Percentiles rank a stretch among this genome's conserved stretches.
phyloP scores from a whole-genome alignment of 345 rosid species.

The Eucalyptus cloeziana region DNA sequence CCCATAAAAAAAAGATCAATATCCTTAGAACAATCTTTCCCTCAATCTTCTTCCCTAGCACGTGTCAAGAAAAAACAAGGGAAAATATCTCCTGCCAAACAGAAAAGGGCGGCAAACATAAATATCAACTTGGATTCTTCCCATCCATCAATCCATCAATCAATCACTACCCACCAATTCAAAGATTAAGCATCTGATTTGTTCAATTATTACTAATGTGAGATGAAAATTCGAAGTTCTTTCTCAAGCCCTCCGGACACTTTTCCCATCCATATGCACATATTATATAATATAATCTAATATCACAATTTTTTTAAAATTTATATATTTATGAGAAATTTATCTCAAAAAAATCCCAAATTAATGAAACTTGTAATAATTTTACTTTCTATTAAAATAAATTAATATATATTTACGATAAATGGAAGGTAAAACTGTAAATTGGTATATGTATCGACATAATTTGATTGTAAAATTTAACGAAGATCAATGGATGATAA shows the following conservation, averaged over 20 bases:
- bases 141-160: not conserved
- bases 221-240: not conserved
- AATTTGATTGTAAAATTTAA: no score
- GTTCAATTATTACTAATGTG: rapidly evolving
- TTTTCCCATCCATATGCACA: not conserved
- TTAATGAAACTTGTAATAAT: not conserved
- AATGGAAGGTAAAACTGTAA: rapidly evolving
- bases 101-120: not conserved
- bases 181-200: not conserved
- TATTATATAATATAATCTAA: not conserved
- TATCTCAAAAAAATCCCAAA: not conserved
- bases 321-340: not conserved
- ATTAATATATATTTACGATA: no score
- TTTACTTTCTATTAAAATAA: no score
- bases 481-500: no score
- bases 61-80: not conserved
- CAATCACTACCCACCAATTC: not conserved
- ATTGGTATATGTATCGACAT: no score
- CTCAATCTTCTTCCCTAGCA: not conserved
- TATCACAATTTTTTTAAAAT: not conserved
- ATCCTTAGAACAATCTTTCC: not conserved
- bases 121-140: not conserved
- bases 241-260: not conserved
- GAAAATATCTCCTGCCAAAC: not conserved
- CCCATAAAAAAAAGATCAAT: not conserved